Conservation (phyloP, 2,329 filamentous ascomycete species). For the Calonectria honghensis region DNA sequence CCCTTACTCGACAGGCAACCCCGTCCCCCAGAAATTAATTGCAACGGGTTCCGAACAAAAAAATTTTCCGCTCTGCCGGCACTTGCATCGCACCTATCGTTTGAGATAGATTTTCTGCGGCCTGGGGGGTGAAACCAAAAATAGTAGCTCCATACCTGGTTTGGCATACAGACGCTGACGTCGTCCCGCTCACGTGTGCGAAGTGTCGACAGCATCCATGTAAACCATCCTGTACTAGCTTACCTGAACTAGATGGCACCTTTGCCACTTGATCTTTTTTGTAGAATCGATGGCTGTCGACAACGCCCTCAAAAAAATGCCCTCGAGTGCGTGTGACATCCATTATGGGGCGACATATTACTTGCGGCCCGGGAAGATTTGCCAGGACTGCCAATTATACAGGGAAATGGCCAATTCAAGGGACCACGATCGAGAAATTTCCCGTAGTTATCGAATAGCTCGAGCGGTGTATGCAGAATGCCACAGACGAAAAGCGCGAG, state of each 20-base stretch:
- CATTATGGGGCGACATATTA: constrained; percentile 16
- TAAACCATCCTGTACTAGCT: constrained; percentile 21
- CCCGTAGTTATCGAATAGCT: constrained; percentile 15
- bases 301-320: constrained; percentile 20
- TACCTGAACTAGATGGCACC: constrained; percentile 17
- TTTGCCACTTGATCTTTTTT: constrained; percentile 3
- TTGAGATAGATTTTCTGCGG: constrained; percentile 34
- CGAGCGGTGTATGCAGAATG: constrained; percentile 29
- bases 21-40: constrained; percentile 30
- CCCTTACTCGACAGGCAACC: constrained; percentile 28
- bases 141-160: constrained; percentile 31
- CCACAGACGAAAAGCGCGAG: constrained; percentile 23
- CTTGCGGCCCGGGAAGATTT: constrained; percentile 8
- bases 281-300: constrained; percentile 7
- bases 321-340: constrained; percentile 31
- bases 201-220: not conserved
- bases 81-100: constrained; percentile 30
- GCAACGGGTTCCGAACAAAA: constrained; percentile 3
- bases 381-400: constrained; percentile 15
- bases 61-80: constrained; percentile 35
- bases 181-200: constrained; percentile 18
- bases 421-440: constrained; percentile 19
- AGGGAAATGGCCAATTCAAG: not conserved
- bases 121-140: constrained; percentile 33
- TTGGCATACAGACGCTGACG: constrained; percentile 34